Base-by-base conservation (phyloP, 2,329 filamentous ascomycete genomes). In the Nemania serpens region DNA sequence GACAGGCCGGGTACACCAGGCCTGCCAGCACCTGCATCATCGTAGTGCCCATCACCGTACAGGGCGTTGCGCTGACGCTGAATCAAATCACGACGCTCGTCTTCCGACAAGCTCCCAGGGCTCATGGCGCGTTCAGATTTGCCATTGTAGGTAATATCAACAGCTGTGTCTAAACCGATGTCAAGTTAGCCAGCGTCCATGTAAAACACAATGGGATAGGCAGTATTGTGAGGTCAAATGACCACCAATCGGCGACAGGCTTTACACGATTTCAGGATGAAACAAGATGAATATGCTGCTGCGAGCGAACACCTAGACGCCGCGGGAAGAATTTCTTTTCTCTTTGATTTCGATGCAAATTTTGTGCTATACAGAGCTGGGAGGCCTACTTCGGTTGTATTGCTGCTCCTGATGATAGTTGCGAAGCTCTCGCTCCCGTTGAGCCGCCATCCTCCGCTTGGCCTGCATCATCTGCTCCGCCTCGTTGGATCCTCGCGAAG, bases 391-490 rank as follows among this genome's bases (percentile, higher is more conserved):
- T 91, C 94, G 89, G 84, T 98, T 96, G 82, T 96, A 98, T 88
- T 99, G 95, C 87, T 99, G 95, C 87, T 99, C 95, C 82, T 97
- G 96, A 82, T 99, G 95, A 82, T 98, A 97, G 81, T 98, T 99
- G 80, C 95, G 92, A 79, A 99, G 89, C 83, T 99, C 95, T 80
- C 94, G 91, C 84, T 99, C 95, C 80, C 95, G 91, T 82, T 98
- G 95, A 77, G 95, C 95, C 74, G 95, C 95, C 91, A 98, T 96
- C 84, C 94, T 91, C 82, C 95, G 92, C 86, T 98, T 98, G 73
- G 93, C 93, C 87, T 98, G 95, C 85, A 97, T 91, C 88, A 97
- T 92, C 82, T 97, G 93, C 82, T 98, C 95, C 78, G 93, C 91
- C 82, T 98, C 95, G 83, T 85, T 88, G 74, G 86, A 86, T 85